Evolutionary conservation across 495 filamentous ascomycete genomes (phyloP), one percentile per base, ranked within the genome.

Genomic region (Podospora appendiculata): DNA sequence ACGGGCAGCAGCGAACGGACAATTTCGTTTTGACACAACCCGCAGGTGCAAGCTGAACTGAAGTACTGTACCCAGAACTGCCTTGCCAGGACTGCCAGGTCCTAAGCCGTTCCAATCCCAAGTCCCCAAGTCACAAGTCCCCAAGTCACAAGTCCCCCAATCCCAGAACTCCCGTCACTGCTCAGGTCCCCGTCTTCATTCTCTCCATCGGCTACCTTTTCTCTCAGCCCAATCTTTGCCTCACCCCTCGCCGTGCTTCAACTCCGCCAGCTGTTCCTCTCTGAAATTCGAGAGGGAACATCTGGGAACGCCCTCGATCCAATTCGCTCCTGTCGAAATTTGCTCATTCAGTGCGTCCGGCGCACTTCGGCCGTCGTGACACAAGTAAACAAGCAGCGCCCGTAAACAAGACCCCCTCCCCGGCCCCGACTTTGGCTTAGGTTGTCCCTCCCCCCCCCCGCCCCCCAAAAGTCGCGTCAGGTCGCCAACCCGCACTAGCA

Each of bases 311-410:
- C 8, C 13, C 41, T 44, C 41, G 17, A 44, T 19, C 17, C 41
- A 19, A 9, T 19, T 19, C 17, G 17, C 41, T 44, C 41, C 41
- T 17, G 8, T 44, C 38, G 9, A 44, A 14, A 13, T 47, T 47
- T 11, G 38, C 43, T 38, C 38, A 17, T 50, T 25, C 33, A 25
- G 12, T 34, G 35, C 6, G 41, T 44, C 13, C 13, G 36, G 35
- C 36, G 48, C 48, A 50, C 42, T 42, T 38, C 33, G 19, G 9
- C 1, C 13, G n/a, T 18, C 33, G 14, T 14, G 39, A 40, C 19
- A 17, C 35, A 41, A 49, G 47, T 49, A 40, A 49, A 49, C 35
- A 49, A 49, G 6, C 38, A 41, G 38, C 38, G 12, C 38, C 38
- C 14, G 38, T 12, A 41, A 41, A 16, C 12, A 41, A 41, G 38